These are phyloP conservation scores for Stachybotrys chartarum DNA, from an alignment of 2,329 filamentous ascomycete species.

Conservation along the genomic window DNA sequence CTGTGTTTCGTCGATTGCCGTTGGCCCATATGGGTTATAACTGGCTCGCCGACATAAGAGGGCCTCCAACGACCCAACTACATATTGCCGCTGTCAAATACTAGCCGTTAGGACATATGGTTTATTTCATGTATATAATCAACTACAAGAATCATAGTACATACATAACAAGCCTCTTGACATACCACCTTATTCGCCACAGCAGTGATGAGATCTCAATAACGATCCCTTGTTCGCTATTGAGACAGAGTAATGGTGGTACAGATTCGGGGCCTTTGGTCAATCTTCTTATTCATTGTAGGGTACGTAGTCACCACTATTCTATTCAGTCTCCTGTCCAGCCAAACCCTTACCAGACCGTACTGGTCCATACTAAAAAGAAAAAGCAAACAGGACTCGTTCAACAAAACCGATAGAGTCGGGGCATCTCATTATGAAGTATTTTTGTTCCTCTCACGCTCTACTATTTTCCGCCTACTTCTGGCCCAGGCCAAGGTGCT, in stretches of 20 bases:
- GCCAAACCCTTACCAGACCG: not conserved
- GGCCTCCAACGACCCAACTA: not conserved
- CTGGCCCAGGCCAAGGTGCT: constrained; percentile 50
- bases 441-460: not conserved
- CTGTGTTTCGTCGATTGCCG: not conserved
- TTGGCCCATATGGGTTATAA: not conserved
- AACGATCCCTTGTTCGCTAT: too few species aligned
- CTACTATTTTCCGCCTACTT: constrained; percentile 11
- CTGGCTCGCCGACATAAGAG: not conserved
- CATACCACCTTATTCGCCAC: too few species aligned
- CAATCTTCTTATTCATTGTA: constrained; percentile 8
- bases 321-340: not conserved
- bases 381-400: not conserved
- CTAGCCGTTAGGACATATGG: not conserved
- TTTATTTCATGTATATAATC: not conserved
- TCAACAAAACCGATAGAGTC: not conserved
- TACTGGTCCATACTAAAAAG: not conserved
- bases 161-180: not conserved
- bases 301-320: not conserved
- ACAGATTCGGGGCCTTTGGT: not conserved
- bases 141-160: not conserved
- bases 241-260: too few species aligned
- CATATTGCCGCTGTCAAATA: not conserved
- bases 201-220: too few species aligned
- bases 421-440: not conserved